Evolutionary conservation across 2,329 filamentous ascomycete genomes (phyloP).

Genomic region (Fusarium sulawesiense): DNA sequence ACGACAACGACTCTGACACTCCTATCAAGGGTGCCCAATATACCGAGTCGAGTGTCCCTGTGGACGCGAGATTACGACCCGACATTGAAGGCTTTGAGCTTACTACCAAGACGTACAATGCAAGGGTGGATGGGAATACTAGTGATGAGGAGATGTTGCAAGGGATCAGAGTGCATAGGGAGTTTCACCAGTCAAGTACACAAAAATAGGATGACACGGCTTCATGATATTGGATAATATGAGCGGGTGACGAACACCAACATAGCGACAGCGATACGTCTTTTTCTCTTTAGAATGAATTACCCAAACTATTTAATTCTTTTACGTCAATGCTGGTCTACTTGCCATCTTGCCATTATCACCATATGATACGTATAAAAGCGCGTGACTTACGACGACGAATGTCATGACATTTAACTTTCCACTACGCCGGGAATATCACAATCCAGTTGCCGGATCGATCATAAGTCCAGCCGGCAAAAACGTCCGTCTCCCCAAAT

Average conservation of each 20-base stretch:
- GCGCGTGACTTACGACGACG: not conserved
- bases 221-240: not conserved
- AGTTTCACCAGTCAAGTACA: conserved; percentile 49
- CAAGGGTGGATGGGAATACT: conserved; percentile 42
- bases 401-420: not conserved
- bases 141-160: conserved; percentile 55
- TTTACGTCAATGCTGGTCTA: not conserved
- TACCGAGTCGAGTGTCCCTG: not conserved
- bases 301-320: conserved; percentile 8
- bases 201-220: not conserved
- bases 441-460: not conserved
- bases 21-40: conserved; percentile 29
- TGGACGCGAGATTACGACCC: conserved; percentile 44
- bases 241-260: not conserved
- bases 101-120: conserved; percentile 48
- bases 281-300: conserved; percentile 4
- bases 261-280: not conserved
- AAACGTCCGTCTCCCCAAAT: not conserved
- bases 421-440: not conserved
- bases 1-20: conserved; percentile 47
- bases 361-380: not conserved
- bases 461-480: not conserved
- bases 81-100: conserved; percentile 49
- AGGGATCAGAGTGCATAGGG: conserved; percentile 53
- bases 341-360: not conserved